Percentiles rank a stretch among this genome's conserved stretches.
Evolutionary conservation across 2,329 filamentous ascomycete species (phyloP).

Genomic region (Cladosporium cucumerinum): DNA sequence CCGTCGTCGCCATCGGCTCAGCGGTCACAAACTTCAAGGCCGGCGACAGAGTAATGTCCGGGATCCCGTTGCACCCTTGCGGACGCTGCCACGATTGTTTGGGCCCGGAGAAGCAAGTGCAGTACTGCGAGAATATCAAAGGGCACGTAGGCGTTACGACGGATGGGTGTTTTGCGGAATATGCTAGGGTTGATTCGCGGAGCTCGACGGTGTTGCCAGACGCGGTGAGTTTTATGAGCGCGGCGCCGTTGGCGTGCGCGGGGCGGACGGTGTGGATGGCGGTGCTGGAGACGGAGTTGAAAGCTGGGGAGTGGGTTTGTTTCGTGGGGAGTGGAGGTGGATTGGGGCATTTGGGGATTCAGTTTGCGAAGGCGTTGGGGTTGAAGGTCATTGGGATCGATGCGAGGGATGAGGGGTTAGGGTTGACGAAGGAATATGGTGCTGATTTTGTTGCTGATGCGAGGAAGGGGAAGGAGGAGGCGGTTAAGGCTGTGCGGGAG

Average conservation of each 20-base stretch:
- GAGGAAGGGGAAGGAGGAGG: constrained; percentile 45
- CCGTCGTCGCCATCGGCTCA: constrained; percentile 49
- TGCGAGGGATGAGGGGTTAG: constrained; percentile 53
- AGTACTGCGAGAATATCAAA: constrained; percentile 51
- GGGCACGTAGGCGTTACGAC: constrained; percentile 50
- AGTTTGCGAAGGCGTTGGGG: constrained; percentile 51
- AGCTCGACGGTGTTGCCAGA: constrained; percentile 49
- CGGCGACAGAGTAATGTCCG: constrained; percentile 57
- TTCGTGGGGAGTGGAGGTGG: constrained; percentile 44
- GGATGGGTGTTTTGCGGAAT: constrained; percentile 58
- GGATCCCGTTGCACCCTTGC: constrained; percentile 53
- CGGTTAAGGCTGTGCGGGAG: constrained; percentile 47
- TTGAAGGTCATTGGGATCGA: constrained; percentile 54
- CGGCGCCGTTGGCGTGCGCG: constrained; percentile 57
- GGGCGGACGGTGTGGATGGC: constrained; percentile 52
- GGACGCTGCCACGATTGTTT: constrained; percentile 52
- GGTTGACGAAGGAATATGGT: constrained; percentile 46
- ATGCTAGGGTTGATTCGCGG: constrained; percentile 50
- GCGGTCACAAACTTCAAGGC: constrained; percentile 42
- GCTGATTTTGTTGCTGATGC: constrained; percentile 55
- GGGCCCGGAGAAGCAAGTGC: constrained; percentile 47
- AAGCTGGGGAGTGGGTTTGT: constrained; percentile 39
- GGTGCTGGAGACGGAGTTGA: constrained; percentile 42
- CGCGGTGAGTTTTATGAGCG: constrained; percentile 47
- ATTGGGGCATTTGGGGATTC: constrained; percentile 53